These are phyloP conservation scores for Cercospora sojina DNA, from an alignment of 2,329 filamentous ascomycete genomes.

Conservation along the genomic window DNA sequence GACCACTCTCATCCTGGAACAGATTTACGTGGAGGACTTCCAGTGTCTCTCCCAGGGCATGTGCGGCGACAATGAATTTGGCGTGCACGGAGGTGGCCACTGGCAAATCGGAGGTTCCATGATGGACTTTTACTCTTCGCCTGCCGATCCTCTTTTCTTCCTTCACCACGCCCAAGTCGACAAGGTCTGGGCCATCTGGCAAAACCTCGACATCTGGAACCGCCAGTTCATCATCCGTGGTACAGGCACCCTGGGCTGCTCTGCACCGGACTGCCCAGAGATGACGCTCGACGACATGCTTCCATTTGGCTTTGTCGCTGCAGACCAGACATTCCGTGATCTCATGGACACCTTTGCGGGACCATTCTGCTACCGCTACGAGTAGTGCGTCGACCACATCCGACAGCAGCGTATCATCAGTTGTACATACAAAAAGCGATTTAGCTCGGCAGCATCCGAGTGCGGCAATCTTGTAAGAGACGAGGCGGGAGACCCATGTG, in stretches of 20 bases:
- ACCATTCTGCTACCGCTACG: slow-evolving; percentile 38
- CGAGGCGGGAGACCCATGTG: background rate
- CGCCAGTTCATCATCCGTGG: slow-evolving; percentile 45
- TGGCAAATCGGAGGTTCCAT: slow-evolving; percentile 49
- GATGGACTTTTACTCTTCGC: slow-evolving; percentile 47
- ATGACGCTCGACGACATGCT: slow-evolving; percentile 48
- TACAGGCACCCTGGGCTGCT: slow-evolving; percentile 47
- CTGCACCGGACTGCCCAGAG: slow-evolving; percentile 45
- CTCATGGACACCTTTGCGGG: slow-evolving; percentile 37
- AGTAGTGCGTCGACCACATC: slow-evolving; percentile 14
- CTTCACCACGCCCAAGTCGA: slow-evolving; percentile 50
- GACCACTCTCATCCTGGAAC: slow-evolving; percentile 23
- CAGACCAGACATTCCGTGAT: slow-evolving; percentile 30
- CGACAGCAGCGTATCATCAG: background rate
- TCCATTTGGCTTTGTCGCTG: slow-evolving; percentile 35
- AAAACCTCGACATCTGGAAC: slow-evolving; percentile 45
- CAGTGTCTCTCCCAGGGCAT: slow-evolving; percentile 36
- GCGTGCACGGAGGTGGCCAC: slow-evolving; percentile 49
- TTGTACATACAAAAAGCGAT: background rate
- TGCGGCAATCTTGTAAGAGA: background rate
- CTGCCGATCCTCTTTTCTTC: slow-evolving; percentile 52
- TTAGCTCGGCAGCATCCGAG: background rate
- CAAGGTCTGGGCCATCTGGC: slow-evolving; percentile 51
- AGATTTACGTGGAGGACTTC: slow-evolving; percentile 32
- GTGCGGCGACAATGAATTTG: slow-evolving; percentile 33